Evolutionary conservation across 192 early-diverging fungal species (phyloP), one percentile per base, ranked within the genome.

Genomic region (Coemansia pectinata): DNA sequence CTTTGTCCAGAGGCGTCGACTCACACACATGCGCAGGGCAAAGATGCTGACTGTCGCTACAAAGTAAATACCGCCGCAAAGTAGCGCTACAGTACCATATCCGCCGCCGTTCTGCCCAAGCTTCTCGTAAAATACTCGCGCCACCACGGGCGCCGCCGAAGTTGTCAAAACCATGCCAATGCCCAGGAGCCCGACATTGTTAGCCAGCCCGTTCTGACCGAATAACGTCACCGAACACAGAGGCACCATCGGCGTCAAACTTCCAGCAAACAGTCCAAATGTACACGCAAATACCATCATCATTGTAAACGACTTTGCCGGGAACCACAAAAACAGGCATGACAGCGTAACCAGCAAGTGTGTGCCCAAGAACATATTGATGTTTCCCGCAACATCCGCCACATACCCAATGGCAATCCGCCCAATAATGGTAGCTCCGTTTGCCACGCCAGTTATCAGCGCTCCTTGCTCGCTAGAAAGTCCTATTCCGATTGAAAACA

Each of bases 361-460:
- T 2, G 81, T 83, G 42, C 69, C 69, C n/a, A 83, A 72, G 39
- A 83, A 83, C 81, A 83, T 83, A 70, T 83, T 83, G 76, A 83
- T 77, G 67, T 83, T 83, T 25, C 81, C 81, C 23, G 81, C 67
- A 33, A 83, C 67, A 44, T 92, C 91, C 6, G 90, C 90, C n/a
- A 77, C 82, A 52, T 85, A 86, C 2, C 91, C 91, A 36, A 89
- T 84, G 8, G 85, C 63, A 61, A 92, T 79, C 50, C 91, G 85
- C 5, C 91, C 91, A 6, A 88, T 55, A 59, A 85, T 87, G 1
- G 86, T 84, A 5, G 88, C 88, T 23, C 86, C 90, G 67, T 91
- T 92, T 25, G 88, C 84, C 38, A 92, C 72, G 33, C 87, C 87
- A 36, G 87, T 74, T 33, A 88, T 84, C 71, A 91, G 77, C 21